phyloP scores from a whole-genome alignment of 345 rosid genomes.

The Alliaria petiolata region DNA sequence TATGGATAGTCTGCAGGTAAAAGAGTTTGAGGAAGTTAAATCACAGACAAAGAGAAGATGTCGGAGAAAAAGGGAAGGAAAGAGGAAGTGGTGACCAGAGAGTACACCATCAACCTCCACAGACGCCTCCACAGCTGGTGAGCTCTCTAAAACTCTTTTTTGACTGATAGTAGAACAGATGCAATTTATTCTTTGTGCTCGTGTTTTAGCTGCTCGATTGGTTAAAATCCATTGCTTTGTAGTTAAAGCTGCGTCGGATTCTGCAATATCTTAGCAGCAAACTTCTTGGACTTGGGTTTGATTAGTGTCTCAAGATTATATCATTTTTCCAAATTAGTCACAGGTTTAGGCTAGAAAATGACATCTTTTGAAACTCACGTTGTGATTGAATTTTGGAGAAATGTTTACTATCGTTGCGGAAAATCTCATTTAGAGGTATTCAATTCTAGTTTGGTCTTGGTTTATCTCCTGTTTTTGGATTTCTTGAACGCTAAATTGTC shows the following conservation, averaged over 20 bases:
- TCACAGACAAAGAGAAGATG: slow-evolving; percentile 34
- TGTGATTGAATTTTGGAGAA: background rate
- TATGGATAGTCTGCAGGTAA: slow-evolving; percentile 7
- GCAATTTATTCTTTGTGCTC: background rate
- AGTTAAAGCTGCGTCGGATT: background rate
- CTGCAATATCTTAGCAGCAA: background rate
- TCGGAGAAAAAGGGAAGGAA: slow-evolving; percentile 56
- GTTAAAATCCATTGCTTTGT: background rate
- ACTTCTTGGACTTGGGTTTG: background rate
- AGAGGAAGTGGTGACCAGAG: slow-evolving; percentile 66
- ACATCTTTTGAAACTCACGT: background rate
- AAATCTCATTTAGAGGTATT: no score
- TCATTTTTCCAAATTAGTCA: background rate
- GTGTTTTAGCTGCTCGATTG: background rate
- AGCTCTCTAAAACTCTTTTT: background rate
- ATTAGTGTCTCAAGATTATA: background rate
- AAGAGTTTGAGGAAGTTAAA: slow-evolving; percentile 6
- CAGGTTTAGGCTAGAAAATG: background rate
- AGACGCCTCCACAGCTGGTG: slow-evolving; percentile 68
- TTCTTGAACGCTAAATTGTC: no score
- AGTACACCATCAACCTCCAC: slow-evolving; percentile 69
- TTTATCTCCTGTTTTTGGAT: background rate
- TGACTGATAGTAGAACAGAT: background rate
- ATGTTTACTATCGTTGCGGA: background rate
- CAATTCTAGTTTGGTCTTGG: no score